These are phyloP conservation scores for Fraxinus dipetala DNA, from an alignment of 305 asterid genomes.

Conservation along the genomic window DNA sequence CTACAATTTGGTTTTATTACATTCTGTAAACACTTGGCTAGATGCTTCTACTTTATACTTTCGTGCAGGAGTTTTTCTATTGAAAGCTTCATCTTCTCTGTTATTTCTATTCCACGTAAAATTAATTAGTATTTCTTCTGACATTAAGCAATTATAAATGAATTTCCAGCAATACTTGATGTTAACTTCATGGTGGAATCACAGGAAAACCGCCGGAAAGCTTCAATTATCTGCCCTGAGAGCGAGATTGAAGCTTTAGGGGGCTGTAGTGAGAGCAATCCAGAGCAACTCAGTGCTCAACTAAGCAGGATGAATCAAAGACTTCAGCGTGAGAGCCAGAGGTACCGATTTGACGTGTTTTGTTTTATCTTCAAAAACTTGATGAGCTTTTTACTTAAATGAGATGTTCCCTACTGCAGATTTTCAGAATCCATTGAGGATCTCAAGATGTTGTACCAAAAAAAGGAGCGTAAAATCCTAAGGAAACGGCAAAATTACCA, in stretches of 20 bases:
- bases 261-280: slow-evolving; percentile 53
- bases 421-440: slow-evolving; percentile 80
- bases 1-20: background rate
- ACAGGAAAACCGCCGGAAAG: slow-evolving; percentile 67
- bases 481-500: slow-evolving; percentile 63
- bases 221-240: slow-evolving; percentile 72
- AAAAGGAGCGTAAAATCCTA: slow-evolving; percentile 65
- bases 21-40: background rate
- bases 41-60: slow-evolving; percentile 8
- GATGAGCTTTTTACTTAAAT: slow-evolving; percentile 18
- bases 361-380: background rate
- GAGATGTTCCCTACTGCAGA: slow-evolving; percentile 47
- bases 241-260: slow-evolving; percentile 73
- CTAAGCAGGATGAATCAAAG: slow-evolving; percentile 51
- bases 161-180: slow-evolving; percentile 23
- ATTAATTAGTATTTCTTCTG: background rate
- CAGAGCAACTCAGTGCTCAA: slow-evolving; percentile 68
- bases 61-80: background rate
- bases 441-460: slow-evolving; percentile 56
- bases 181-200: slow-evolving; percentile 26
- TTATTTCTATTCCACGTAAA: background rate
- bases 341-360: slow-evolving; percentile 35
- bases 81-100: slow-evolving; percentile 6
- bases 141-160: background rate
- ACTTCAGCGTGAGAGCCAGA: slow-evolving; percentile 71